Percentiles rank a stretch among this genome's conserved stretches.
Conservation (phyloP, 2,329 filamentous ascomycete species). For the Diaporthe amygdali region DNA sequence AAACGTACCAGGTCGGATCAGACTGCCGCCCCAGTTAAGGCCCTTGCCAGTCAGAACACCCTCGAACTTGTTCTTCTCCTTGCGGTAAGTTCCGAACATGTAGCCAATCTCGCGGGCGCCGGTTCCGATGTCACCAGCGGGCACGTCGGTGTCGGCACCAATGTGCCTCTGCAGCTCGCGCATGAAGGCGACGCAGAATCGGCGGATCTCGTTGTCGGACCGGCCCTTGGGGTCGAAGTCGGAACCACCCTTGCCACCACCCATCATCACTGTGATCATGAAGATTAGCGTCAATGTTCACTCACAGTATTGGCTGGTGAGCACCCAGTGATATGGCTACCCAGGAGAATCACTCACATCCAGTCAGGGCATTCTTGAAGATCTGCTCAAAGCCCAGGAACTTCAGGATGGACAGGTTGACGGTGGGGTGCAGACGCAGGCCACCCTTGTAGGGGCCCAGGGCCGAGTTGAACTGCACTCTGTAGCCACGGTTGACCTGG, state of each 20-base stretch:
- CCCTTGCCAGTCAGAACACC: constrained; percentile 97
- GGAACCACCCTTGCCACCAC: constrained; percentile 95
- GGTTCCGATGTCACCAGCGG: constrained; percentile 96
- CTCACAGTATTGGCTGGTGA: constrained; percentile 21
- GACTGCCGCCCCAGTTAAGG: constrained; percentile 85
- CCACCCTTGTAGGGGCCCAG: constrained; percentile 98
- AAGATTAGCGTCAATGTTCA: constrained; percentile 29
- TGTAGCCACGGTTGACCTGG: constrained; percentile 93
- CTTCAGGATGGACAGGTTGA: constrained; percentile 85
- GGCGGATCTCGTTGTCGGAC: constrained; percentile 94
- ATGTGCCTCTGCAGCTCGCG: constrained; percentile 94
- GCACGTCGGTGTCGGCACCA: constrained; percentile 93
- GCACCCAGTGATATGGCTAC: neutral
- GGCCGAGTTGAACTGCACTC: constrained; percentile 98
- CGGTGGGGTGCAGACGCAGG: constrained; percentile 89
- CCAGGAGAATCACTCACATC: constrained; percentile 64
- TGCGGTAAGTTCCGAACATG: constrained; percentile 93
- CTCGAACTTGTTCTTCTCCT: constrained; percentile 88
- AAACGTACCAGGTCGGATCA: constrained; percentile 76
- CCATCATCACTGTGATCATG: constrained; percentile 75
- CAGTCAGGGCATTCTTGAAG: constrained; percentile 99
- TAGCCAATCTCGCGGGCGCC: constrained; percentile 90
- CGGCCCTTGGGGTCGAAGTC: constrained; percentile 99
- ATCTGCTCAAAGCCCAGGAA: constrained; percentile 99
- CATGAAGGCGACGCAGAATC: constrained; percentile 98